Percentiles rank a stretch among this genome's conserved stretches.
Conservation (phyloP, 2,329 filamentous ascomycete genomes). For the Botrytis elliptica region DNA sequence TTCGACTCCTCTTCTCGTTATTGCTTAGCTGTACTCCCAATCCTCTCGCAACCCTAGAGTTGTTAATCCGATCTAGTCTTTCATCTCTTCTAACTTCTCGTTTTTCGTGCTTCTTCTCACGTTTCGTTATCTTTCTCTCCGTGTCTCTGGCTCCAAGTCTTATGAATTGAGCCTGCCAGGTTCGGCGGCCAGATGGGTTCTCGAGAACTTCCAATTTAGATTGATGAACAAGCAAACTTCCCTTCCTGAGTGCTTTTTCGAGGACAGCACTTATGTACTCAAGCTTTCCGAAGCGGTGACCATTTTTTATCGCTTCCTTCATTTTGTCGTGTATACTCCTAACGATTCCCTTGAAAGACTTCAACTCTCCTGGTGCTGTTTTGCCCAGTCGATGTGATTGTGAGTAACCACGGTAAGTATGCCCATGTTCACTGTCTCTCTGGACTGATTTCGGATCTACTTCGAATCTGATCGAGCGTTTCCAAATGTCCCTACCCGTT, state of each 20-base stretch:
- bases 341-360: background rate
- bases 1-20: background rate
- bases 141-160: background rate
- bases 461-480: background rate
- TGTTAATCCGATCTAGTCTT: background rate
- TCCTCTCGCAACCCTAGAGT: background rate
- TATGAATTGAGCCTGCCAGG: background rate
- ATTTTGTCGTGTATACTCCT: background rate
- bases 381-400: conserved; percentile 1
- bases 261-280: background rate
- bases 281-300: background rate
- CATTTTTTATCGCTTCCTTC: background rate
- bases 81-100: background rate
- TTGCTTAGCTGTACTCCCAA: background rate
- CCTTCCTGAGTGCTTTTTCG: background rate
- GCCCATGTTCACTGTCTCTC: background rate
- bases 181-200: background rate
- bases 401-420: background rate
- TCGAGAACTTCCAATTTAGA: background rate
- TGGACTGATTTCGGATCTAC: background rate
- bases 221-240: background rate
- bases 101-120: background rate
- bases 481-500: background rate
- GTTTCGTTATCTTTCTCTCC: background rate
- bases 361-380: background rate